These are phyloP conservation scores for Blastobotrys muscicola DNA, from an alignment of 805 yeast species.

Conservation along the genomic window DNA sequence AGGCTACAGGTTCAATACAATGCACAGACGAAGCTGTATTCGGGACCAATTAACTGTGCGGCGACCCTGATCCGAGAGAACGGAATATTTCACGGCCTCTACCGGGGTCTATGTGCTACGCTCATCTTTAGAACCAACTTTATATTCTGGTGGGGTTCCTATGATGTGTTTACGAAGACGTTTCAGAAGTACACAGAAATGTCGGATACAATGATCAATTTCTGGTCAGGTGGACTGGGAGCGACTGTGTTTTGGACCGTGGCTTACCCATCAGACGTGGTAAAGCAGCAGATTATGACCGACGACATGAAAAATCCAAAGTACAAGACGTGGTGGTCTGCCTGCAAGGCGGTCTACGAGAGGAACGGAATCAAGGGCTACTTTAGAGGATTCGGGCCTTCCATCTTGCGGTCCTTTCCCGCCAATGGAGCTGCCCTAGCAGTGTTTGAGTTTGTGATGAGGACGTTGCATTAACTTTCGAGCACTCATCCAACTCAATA, in stretches of 20 bases:
- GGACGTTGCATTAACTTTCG: constrained; percentile 27
- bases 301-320: constrained; percentile 65
- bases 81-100: constrained; percentile 59
- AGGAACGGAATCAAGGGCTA: constrained; percentile 56
- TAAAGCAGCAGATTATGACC: constrained; percentile 77
- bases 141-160: constrained; percentile 91
- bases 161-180: constrained; percentile 65
- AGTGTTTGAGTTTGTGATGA: constrained; percentile 78
- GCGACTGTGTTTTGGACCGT: constrained; percentile 77
- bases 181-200: constrained; percentile 53
- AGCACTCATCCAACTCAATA: no score
- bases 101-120: constrained; percentile 76
- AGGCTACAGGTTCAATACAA: constrained; percentile 86
- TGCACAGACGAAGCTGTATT: constrained; percentile 52
- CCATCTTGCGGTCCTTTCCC: constrained; percentile 74
- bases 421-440: constrained; percentile 91
- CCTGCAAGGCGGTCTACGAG: constrained; percentile 58
- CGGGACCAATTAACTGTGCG: constrained; percentile 73
- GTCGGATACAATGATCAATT: constrained; percentile 64
- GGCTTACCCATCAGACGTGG: constrained; percentile 84
- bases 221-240: constrained; percentile 86
- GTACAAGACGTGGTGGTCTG: constrained; percentile 61
- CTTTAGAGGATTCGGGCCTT: constrained; percentile 72
- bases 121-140: constrained; percentile 82
- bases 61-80: constrained; percentile 32